phyloP scores from a whole-genome alignment of 768 basidiomycete species.

The Antrodiella citrinella region DNA sequence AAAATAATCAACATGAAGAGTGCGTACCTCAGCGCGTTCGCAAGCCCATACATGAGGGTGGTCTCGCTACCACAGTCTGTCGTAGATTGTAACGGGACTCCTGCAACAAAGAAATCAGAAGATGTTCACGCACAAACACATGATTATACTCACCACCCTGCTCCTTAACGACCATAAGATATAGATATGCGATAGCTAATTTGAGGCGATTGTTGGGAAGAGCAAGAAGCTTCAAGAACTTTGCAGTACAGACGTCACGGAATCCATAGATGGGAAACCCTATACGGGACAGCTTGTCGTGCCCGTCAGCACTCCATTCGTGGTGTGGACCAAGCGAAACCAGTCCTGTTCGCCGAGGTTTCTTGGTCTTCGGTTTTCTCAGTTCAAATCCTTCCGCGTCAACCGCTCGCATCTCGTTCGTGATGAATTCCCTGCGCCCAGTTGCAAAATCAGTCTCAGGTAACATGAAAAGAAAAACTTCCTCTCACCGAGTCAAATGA shows the following conservation, averaged over 20 bases:
- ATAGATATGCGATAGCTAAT: slow-evolving; percentile 25
- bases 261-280: slow-evolving; percentile 33
- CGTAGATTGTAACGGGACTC: slow-evolving; percentile 26
- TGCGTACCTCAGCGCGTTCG: slow-evolving; percentile 24
- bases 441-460: background rate
- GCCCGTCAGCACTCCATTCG: slow-evolving; percentile 30
- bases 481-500: background rate
- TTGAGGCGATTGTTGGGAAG: slow-evolving; percentile 29
- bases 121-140: background rate
- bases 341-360: slow-evolving; percentile 20
- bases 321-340: slow-evolving; percentile 27
- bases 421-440: slow-evolving; percentile 1
- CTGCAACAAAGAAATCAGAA: slow-evolving; percentile 15
- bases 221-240: slow-evolving; percentile 28
- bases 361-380: slow-evolving; percentile 22
- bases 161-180: slow-evolving; percentile 22
- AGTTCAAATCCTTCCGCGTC: slow-evolving; percentile 21
- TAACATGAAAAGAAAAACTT: background rate
- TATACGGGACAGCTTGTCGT: slow-evolving; percentile 32
- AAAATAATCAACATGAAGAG: background rate
- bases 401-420: slow-evolving; percentile 23
- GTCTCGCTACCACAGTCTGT: slow-evolving; percentile 33
- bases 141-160: slow-evolving; percentile 16
- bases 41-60: slow-evolving; percentile 23
- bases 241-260: slow-evolving; percentile 24